A percentile compares a stretch with the other conserved stretches of the same genome.
Evolutionary conservation across 1,139 yeast genomes (phyloP).

Genomic region (Geotrichum candidum): DNA sequence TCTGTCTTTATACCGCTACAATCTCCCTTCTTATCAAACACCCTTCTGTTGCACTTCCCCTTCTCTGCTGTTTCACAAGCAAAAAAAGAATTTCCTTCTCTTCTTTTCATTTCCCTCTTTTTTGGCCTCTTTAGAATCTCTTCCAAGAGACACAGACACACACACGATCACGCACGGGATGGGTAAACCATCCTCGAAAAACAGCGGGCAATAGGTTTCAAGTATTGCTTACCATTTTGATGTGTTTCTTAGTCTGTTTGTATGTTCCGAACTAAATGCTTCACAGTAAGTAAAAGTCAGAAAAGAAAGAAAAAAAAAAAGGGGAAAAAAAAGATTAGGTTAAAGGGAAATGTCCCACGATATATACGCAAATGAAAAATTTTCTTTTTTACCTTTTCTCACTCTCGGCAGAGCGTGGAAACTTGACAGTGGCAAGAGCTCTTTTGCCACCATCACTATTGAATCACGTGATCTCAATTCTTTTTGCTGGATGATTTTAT

Average conservation of each 20-base stretch:
- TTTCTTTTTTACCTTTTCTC: background rate
- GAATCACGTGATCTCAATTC: background rate
- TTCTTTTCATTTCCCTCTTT: background rate
- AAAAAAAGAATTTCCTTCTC: background rate
- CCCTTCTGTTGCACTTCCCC: background rate
- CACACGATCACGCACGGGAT: constrained; percentile 18
- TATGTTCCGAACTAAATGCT: constrained; percentile 1
- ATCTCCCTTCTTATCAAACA: background rate
- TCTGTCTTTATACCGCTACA: background rate
- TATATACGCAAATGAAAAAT: background rate
- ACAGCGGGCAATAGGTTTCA: constrained; percentile 9
- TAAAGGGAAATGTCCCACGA: background rate
- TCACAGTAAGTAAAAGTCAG: background rate
- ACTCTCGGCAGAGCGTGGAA: background rate
- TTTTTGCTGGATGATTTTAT: background rate
- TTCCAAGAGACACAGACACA: constrained; percentile 14
- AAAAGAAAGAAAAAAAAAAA: background rate
- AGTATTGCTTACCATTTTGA: constrained; percentile 16
- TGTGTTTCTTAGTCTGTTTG: constrained; percentile 16
- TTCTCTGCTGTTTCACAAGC: background rate
- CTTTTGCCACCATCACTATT: background rate
- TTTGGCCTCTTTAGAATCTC: background rate
- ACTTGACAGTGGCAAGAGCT: background rate
- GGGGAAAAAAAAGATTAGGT: background rate
- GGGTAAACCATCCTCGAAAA: constrained; percentile 10